phyloP scores from a whole-genome alignment of 495 filamentous ascomycete genomes.

The Pyrenula aspistea region DNA sequence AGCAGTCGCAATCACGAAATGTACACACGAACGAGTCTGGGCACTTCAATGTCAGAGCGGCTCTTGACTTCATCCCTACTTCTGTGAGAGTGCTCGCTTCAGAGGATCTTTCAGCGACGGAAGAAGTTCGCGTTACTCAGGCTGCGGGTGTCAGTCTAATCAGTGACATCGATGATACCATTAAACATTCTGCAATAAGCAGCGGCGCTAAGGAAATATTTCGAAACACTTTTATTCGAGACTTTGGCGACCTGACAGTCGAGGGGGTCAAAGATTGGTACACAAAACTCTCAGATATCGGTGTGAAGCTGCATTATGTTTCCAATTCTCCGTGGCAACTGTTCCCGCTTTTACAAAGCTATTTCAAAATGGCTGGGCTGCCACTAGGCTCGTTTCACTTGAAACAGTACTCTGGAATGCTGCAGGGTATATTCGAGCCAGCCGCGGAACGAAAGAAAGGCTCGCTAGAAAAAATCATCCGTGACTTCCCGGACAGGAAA shows the following conservation, averaged over 20 bases:
- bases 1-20: conserved; percentile 63
- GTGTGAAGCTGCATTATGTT: conserved; percentile 83
- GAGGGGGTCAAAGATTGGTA: conserved; percentile 90
- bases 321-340: conserved; percentile 96
- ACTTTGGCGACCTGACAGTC: conserved; percentile 67
- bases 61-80: conserved; percentile 81
- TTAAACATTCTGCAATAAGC: conserved; percentile 87
- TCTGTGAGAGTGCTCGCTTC: conserved; percentile 78
- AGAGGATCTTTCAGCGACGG: conserved; percentile 68
- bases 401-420: conserved; percentile 90
- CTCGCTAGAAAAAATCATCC: conserved; percentile 69
- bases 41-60: conserved; percentile 67
- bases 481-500: conserved; percentile 78
- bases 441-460: conserved; percentile 89
- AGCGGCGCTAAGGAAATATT: conserved; percentile 87
- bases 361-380: conserved; percentile 66
- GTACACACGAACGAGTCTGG: conserved; percentile 73
- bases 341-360: conserved; percentile 74
- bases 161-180: conserved; percentile 95
- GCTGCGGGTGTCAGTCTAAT: conserved; percentile 82
- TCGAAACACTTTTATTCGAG: conserved; percentile 84
- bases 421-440: conserved; percentile 96
- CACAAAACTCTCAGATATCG: conserved; percentile 54
- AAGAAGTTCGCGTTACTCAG: conserved; percentile 63
- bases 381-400: conserved; percentile 84